phyloP scores from a whole-genome alignment of 192 early-diverging fungal species.

The Phycomyces nitens region DNA sequence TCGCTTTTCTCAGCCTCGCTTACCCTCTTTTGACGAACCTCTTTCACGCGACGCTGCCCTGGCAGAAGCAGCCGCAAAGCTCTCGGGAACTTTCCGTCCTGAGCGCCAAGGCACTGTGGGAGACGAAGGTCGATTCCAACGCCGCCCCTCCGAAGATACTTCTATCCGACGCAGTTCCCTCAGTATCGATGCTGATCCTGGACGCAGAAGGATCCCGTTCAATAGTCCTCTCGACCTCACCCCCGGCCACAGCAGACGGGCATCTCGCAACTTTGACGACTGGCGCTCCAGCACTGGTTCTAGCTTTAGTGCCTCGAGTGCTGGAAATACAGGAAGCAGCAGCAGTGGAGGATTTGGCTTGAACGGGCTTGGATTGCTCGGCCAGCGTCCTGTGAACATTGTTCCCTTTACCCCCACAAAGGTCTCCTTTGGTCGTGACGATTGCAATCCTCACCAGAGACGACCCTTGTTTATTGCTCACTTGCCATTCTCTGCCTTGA shows the following conservation, averaged over 20 bases:
- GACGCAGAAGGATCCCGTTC: background rate
- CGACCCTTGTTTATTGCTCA: conserved; percentile 53
- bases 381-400: conserved; percentile 24
- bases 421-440: conserved; percentile 40
- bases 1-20: no score
- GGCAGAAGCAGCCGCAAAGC: conserved; percentile 28
- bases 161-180: conserved; percentile 4
- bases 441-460: conserved; percentile 46
- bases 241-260: conserved; percentile 16
- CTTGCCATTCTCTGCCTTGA: conserved; percentile 51
- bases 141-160: background rate
- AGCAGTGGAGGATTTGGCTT: no score
- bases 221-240: background rate
- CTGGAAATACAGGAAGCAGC: no score
- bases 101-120: background rate
- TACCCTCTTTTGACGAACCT: no score
- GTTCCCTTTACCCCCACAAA: conserved; percentile 41
- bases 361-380: background rate
- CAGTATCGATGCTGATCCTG: conserved; percentile 10
- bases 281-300: conserved; percentile 23
- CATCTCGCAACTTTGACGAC: conserved; percentile 43
- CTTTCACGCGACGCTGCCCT: conserved; percentile 7
- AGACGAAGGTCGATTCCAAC: background rate
- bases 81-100: conserved; percentile 25
- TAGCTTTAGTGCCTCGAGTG: background rate